Base-by-base conservation (phyloP, 2,329 filamentous ascomycete species). In the Tolypocladium pustulatum region DNA sequence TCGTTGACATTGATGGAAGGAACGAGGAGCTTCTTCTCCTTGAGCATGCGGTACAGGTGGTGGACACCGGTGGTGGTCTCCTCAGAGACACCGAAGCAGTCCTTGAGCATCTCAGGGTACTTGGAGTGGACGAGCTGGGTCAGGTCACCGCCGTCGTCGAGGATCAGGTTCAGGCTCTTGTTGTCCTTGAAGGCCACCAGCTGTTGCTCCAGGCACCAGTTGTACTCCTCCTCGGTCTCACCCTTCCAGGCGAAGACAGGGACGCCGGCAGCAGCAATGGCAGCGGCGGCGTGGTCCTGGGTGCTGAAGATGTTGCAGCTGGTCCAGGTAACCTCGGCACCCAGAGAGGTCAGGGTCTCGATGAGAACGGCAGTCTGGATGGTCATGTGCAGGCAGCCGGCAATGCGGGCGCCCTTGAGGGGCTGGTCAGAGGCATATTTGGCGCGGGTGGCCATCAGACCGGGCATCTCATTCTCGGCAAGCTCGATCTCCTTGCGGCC, bases 271-370 rank as follows among this genome's bases (percentile, higher is more conserved):
- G 93, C 94, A 68, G 94, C 94, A 79, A 99, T 97, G 76, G 94
- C 94, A 66, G 94, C 92, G 58, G 94, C 94, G 70, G 94, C 94
- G 80, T 97, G 93, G 81, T 97, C 94, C 80, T 97, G 93, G 69
- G 93, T 97, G 76, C 89, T 94, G 88, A 97, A 99, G 79, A 99
- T 97, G 86, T 99, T 97, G 89, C 94, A 99, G 69, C 89, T 94
- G 62, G 93, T 89, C 94, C 94, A 97, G 74, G 94, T 99, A 70
- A 97, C 89, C 85, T 97, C 94, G 71, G 94, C 94, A 80, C 94
- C 94, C 71, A 99, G 91, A 68, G 88, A 82, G 71, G 84, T 89
- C 74, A 99, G 87, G 66, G 94, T 99, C 87, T 99, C 94, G 78
- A 99, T 99, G 72, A 99, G 88, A 73, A 99, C 94, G 69, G 94